Evolutionary conservation across 225 moss, liverwort and hornwort genomes (phyloP).

Genomic region (Climacium dendroides): DNA sequence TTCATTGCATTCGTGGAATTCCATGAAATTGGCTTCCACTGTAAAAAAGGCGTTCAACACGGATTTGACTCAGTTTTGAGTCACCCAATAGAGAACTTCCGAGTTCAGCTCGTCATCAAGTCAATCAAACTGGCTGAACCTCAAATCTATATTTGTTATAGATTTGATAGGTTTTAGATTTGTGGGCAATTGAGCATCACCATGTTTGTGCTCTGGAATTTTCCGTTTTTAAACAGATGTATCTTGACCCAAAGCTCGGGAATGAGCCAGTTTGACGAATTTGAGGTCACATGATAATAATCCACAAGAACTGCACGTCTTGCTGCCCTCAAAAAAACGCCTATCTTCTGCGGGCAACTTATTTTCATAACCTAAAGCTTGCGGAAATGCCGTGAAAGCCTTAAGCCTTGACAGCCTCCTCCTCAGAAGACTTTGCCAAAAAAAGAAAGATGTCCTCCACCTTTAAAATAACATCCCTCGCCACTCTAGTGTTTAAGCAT

Average conservation of each 20-base stretch:
- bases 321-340: not conserved
- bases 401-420: not conserved
- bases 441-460: not conserved
- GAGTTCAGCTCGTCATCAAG: not conserved
- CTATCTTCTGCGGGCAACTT: not conserved
- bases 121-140: not conserved
- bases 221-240: not conserved
- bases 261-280: not conserved
- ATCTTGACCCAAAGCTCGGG: not conserved
- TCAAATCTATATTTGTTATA: too few relatives aligned
- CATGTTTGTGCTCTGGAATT: not conserved
- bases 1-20: not conserved
- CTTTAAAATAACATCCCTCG: not conserved
- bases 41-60: not conserved
- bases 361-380: not conserved
- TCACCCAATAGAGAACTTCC: accelerated
- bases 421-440: not conserved
- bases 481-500: not conserved
- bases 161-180: not conserved
- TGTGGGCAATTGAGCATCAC: not conserved
- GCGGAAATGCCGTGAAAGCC: not conserved
- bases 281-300: not conserved
- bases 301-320: not conserved
- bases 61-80: not conserved
- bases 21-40: too few relatives aligned